Evolutionary conservation across 192 early-diverging fungal species (phyloP).

Genomic region (Backusella westeae): DNA sequence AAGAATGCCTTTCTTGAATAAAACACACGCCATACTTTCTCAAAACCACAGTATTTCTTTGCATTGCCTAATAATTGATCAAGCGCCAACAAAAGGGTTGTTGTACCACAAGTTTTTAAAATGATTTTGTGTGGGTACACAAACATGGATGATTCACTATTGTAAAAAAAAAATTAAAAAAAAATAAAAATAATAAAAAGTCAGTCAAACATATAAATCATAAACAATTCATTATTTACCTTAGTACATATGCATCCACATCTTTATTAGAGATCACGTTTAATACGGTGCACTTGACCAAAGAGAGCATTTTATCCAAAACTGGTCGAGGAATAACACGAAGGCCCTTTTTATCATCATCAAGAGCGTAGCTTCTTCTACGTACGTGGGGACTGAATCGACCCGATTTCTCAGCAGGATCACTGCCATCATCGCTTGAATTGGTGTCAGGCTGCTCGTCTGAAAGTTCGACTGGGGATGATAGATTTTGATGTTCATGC

Average conservation of each 20-base stretch:
- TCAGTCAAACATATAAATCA: background rate
- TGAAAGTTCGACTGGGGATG: background rate
- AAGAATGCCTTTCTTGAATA: slow-evolving; percentile 97
- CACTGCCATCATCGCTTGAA: background rate
- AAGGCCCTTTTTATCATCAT: slow-evolving; percentile 57
- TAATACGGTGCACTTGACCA: slow-evolving; percentile 93
- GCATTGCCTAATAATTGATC: slow-evolving; percentile 87
- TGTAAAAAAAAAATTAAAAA: background rate
- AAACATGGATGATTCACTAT: slow-evolving; percentile 95
- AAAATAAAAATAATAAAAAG: background rate
- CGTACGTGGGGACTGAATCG: slow-evolving; percentile 12
- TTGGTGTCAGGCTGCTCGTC: slow-evolving; percentile 8
- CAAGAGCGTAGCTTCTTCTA: slow-evolving; percentile 31
- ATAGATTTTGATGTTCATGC: slow-evolving; percentile 18
- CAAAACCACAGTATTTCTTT: slow-evolving; percentile 54
- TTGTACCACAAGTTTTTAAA: slow-evolving; percentile 98
- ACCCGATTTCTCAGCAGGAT: background rate
- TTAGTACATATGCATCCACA: slow-evolving; percentile 90
- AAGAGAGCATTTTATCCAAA: slow-evolving; percentile 92
- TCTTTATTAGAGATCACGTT: slow-evolving; percentile 80
- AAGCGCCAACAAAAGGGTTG: slow-evolving; percentile 86
- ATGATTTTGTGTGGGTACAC: slow-evolving; percentile 95
- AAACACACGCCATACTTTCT: slow-evolving; percentile 79
- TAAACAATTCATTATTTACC: slow-evolving; percentile 36
- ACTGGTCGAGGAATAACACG: slow-evolving; percentile 69